These are phyloP conservation scores for Amphibolis antarctica DNA, from an alignment of 106 monocot genomes.

Conservation along the genomic window DNA sequence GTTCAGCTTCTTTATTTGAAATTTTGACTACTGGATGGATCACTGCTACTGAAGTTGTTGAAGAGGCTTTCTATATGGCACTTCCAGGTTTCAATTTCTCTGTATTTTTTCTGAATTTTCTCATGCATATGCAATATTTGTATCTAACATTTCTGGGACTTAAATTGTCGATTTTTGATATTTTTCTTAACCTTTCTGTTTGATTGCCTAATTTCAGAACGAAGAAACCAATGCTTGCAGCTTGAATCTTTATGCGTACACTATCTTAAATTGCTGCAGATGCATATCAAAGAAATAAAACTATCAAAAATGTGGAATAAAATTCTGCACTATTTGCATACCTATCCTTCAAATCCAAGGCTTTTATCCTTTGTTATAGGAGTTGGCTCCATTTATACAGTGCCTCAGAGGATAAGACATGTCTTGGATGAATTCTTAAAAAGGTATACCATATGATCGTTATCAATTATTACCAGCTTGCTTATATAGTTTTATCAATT, in stretches of 20 bases:
- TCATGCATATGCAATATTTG: no score
- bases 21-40: constrained; percentile 39
- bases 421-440: constrained; percentile 49
- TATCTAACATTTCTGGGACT: not conserved
- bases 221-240: constrained; percentile 48
- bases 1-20: constrained; percentile 82
- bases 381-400: constrained; percentile 41
- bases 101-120: not conserved
- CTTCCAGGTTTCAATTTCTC: constrained; percentile 53
- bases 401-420: constrained; percentile 52
- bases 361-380: constrained; percentile 34
- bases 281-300: constrained; percentile 36
- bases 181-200: not conserved
- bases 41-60: constrained; percentile 55
- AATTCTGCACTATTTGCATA: constrained; percentile 44
- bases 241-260: constrained; percentile 57
- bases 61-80: constrained; percentile 54
- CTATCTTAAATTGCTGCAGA: constrained; percentile 48
- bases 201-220: constrained; percentile 28
- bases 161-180: not conserved
- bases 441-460: constrained; percentile 28
- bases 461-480: no score
- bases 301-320: constrained; percentile 47
- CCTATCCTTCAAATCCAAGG: constrained; percentile 76
- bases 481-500: no score